phyloP scores from a whole-genome alignment of 371 early-diverging fungal species.

The Mortierella sp. region DNA sequence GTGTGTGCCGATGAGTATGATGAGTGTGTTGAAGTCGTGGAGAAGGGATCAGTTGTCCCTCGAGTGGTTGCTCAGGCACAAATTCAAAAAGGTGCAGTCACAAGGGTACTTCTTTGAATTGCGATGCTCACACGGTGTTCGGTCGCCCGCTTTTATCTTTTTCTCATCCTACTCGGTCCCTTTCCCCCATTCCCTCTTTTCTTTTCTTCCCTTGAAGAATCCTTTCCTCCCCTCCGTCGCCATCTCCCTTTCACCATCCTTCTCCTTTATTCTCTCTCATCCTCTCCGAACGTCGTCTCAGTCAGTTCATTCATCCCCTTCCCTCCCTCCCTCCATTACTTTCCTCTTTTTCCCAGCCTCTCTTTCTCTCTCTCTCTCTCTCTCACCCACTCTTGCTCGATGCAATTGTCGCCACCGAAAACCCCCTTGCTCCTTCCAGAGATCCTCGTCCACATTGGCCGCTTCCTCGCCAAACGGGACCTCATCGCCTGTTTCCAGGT shows the following conservation, averaged over 20 bases:
- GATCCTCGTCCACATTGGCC: constrained; percentile 11
- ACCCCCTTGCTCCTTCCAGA: constrained; percentile 7
- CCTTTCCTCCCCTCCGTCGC: too few species aligned
- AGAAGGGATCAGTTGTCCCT: too few species aligned
- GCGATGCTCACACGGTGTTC: too few species aligned
- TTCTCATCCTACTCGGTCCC: neutral
- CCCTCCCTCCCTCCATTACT: neutral
- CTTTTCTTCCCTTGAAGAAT: neutral
- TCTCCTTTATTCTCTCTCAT: neutral
- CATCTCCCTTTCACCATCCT: too few species aligned
- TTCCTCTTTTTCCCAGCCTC: neutral
- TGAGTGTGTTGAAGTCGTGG: neutral
- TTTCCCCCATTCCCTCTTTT: neutral
- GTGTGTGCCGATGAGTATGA: too few species aligned
- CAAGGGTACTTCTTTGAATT: too few species aligned
- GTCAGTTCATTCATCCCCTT: too few species aligned
- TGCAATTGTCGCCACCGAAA: constrained; percentile 1
- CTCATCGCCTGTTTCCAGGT: constrained; percentile 14
- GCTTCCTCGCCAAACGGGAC: constrained; percentile 12
- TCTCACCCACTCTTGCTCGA: neutral
- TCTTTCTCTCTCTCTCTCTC: neutral
- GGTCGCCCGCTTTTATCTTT: too few species aligned
- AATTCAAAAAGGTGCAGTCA: too few species aligned
- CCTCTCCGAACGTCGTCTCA: too few species aligned
- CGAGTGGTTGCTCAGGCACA: too few species aligned